Base-by-base conservation (phyloP, 2,329 filamentous ascomycete genomes). In the Ceratocystis ficicola region DNA sequence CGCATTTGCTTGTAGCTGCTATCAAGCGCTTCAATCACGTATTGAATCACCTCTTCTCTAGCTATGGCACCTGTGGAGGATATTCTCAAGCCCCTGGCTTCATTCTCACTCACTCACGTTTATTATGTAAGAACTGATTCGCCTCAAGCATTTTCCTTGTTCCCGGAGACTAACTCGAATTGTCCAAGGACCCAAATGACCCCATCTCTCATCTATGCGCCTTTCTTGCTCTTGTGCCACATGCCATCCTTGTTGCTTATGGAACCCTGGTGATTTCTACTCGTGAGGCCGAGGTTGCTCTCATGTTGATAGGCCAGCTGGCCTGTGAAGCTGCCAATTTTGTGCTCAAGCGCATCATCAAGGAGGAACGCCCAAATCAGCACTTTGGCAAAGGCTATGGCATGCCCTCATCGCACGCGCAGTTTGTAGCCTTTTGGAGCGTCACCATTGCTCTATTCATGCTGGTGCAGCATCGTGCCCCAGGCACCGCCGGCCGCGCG, bases 331-430 rank as follows among this genome's bases (percentile, higher is more conserved):
- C 83, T 32, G 78, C 95, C 71, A 99, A 99, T 76, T 96, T 95
- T 75, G 77, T 81, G 2, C 79, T 99, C 62, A 99, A 99, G 79
- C 84, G 94, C 30, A 79, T 90, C 69, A 93, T 99, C 74, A 94
- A 93, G 73, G 90, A 97, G 75, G 90, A 96, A 75, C 83, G 94
- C 62, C 94, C 94, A 32, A 83, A 81, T 69, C 87, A 87, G 84
- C 87, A 79, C 81, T 86, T 92, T 72, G 92, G 90, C 66, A 95
- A 95, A 75, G 94, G 94, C 69, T 99, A 99, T 73, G 95, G 94
- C 71, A 99, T 99, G 95, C 94, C 94, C 64, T 82, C 79, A 57
- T 96, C 92, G 46, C 94, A 99, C 77, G 89, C 94, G 7, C 94
- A 99, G 77, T 99, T 96, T 74, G 88, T 93, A 68, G 83, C 88